Percentiles rank a stretch among this genome's conserved stretches.
Conservation (phyloP, 2,329 filamentous ascomycete genomes). For the Apiospora aurea region DNA sequence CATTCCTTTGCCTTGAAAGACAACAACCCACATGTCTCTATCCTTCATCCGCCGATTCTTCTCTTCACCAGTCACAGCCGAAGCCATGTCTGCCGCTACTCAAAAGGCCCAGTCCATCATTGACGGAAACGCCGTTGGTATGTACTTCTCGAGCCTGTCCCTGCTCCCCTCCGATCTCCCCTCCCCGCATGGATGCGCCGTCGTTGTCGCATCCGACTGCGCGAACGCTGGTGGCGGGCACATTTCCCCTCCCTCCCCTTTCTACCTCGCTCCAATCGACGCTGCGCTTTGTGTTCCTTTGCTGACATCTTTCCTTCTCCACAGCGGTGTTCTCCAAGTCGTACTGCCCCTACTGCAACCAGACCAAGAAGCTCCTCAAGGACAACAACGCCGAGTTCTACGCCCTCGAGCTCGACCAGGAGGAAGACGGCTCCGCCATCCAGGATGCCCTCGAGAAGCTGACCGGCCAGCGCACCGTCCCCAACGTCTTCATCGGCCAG, state of each 20-base stretch:
- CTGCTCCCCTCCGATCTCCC: constrained; percentile 14
- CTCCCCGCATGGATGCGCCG: neutral
- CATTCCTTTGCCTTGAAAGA: neutral
- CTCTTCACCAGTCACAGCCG: constrained; percentile 55
- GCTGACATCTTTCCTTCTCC: constrained; percentile 23
- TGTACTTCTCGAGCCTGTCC: constrained; percentile 40
- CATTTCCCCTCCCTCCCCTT: neutral
- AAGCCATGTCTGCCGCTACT: constrained; percentile 83
- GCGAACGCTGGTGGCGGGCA: constrained; percentile 6
- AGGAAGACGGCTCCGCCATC: constrained; percentile 80
- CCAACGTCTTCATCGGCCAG: constrained; percentile 92
- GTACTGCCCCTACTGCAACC: constrained; percentile 91
- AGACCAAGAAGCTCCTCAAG: constrained; percentile 78
- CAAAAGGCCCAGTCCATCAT: constrained; percentile 86
- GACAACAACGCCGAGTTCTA: constrained; percentile 75
- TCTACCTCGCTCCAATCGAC: neutral
- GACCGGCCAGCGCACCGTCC: constrained; percentile 85
- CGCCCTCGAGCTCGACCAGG: constrained; percentile 83
- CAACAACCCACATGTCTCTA: constrained; percentile 50
- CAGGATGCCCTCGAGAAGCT: constrained; percentile 85
- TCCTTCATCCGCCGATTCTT: constrained; percentile 74
- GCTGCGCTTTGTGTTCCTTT: neutral
- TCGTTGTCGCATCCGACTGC: neutral
- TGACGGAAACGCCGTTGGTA: constrained; percentile 85
- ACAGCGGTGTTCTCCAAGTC: constrained; percentile 95